Conservation (phyloP, 352 stramenopile genomes). For the Pythium monospermum region DNA sequence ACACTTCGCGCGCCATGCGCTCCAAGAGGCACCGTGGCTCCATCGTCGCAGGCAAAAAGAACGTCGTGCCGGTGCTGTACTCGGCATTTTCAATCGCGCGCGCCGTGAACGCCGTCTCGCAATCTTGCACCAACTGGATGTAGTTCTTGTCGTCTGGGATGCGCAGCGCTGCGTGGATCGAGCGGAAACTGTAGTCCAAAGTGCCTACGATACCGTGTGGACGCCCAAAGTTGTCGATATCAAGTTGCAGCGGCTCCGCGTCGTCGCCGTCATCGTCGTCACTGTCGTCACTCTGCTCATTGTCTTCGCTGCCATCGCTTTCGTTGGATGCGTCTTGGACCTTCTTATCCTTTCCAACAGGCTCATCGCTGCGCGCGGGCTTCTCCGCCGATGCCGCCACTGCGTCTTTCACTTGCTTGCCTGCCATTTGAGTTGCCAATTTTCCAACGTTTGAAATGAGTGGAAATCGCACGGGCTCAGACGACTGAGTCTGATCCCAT, state of each 20-base stretch:
- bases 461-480: too few relatives aligned
- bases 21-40: constrained; percentile 59
- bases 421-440: too few relatives aligned
- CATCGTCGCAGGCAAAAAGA: constrained; percentile 46
- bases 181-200: constrained; percentile 28
- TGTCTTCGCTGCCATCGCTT: constrained; percentile 2
- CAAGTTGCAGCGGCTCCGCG: constrained; percentile 20
- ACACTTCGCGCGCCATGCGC: constrained; percentile 67
- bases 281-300: constrained; percentile 7
- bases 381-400: not conserved
- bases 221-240: constrained; percentile 29
- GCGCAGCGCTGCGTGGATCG: constrained; percentile 18
- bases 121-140: constrained; percentile 31
- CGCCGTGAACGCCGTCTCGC: constrained; percentile 42
- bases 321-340: too few relatives aligned
- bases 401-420: too few relatives aligned
- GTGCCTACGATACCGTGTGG: constrained; percentile 20
- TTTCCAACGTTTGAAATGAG: too few relatives aligned
- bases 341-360: not conserved
- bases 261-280: constrained; percentile 15
- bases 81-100: constrained; percentile 42
- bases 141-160: constrained; percentile 25
- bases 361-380: not conserved
- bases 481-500: too few relatives aligned
- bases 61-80: constrained; percentile 54